Conservation (phyloP, 345 rosid species). For the Rhizophora mangle region DNA sequence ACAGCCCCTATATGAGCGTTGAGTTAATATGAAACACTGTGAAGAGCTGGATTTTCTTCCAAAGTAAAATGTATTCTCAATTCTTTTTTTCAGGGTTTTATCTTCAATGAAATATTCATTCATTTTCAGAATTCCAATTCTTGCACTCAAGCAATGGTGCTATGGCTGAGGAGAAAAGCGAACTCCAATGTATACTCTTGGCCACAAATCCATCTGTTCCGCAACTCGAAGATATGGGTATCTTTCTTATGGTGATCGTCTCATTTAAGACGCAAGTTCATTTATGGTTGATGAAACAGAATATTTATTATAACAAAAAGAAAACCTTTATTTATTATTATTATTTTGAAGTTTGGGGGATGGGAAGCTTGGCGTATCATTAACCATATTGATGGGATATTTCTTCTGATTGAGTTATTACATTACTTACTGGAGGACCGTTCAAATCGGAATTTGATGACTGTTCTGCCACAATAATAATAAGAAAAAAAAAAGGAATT, state of each 20-base stretch:
- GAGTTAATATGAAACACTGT: conserved; percentile 38
- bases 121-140: conserved; percentile 22
- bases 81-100: conserved; percentile 41
- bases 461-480: too few species aligned
- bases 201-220: conserved; percentile 8
- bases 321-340: too few species aligned
- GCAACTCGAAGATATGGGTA: conserved; percentile 22
- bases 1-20: conserved; percentile 40
- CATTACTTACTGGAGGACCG: too few species aligned
- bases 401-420: too few species aligned
- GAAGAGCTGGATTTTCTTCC: conserved; percentile 35
- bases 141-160: conserved; percentile 2
- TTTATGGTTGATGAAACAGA: neutral
- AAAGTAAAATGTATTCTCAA: conserved; percentile 43
- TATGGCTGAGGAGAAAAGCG: conserved; percentile 9
- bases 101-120: conserved; percentile 29
- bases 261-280: neutral
- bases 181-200: conserved; percentile 3
- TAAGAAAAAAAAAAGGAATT: too few species aligned
- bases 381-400: too few species aligned
- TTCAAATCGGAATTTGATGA: too few species aligned
- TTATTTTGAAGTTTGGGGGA: too few species aligned
- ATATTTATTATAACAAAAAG: neutral
- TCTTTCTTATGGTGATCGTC: conserved; percentile 13
- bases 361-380: too few species aligned